phyloP scores from a whole-genome alignment of 139 green algal species.

The Chlorella ohadii region DNA sequence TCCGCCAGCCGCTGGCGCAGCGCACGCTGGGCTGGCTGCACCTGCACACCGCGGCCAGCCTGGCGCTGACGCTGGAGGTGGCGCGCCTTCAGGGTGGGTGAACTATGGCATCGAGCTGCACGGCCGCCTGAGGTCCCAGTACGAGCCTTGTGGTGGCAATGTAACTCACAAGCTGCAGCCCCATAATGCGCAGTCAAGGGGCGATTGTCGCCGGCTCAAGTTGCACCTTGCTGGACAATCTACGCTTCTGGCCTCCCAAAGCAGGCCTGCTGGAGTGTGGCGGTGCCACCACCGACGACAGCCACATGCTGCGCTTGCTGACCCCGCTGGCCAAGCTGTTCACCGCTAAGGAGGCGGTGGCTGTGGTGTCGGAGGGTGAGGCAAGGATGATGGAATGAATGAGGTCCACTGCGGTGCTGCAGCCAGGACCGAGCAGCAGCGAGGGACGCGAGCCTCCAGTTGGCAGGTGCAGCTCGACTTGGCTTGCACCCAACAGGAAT shows the following conservation, averaged over 20 bases:
- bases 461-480: no score
- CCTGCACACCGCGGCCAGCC: slow-evolving; percentile 18
- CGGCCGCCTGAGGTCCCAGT: no score
- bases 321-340: slow-evolving; percentile 40
- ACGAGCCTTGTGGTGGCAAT: no score
- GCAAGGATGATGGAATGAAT: no score
- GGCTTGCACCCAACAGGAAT: no score
- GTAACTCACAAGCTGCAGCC: no score
- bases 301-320: slow-evolving; percentile 34
- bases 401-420: no score
- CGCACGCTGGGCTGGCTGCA: slow-evolving; percentile 32
- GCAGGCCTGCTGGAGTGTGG: slow-evolving; percentile 27
- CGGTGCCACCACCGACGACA: not conserved
- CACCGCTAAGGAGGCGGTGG: slow-evolving; percentile 35
- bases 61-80: slow-evolving; percentile 29
- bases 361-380: slow-evolving; percentile 12
- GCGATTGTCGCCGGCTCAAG: no score
- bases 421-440: not conserved
- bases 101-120: no score
- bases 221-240: no score
- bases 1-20: slow-evolving; percentile 30
- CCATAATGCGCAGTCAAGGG: no score
- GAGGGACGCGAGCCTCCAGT: not conserved
- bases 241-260: no score
- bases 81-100: slow-evolving; percentile 30